These are phyloP conservation scores for Solanum hybrid DNA, from an alignment of 305 asterid species.

Conservation along the genomic window DNA sequence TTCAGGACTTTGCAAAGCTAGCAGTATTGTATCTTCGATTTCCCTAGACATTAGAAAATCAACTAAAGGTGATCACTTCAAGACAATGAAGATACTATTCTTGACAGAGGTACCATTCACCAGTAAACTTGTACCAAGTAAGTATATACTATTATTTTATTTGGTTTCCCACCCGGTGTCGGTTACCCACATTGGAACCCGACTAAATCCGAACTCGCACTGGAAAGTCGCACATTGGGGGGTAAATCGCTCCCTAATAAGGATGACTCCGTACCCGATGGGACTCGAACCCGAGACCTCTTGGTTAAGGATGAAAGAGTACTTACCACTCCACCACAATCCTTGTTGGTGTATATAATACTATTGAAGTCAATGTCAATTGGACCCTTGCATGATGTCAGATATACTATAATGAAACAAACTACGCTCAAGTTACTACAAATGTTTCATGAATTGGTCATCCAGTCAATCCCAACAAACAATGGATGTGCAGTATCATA, in stretches of 20 bases:
- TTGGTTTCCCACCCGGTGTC: not conserved
- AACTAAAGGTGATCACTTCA: not conserved
- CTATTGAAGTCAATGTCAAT: not conserved
- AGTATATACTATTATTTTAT: not conserved
- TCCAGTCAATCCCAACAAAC: not conserved
- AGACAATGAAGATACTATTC: not conserved
- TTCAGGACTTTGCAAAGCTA: slow-evolving; percentile 87
- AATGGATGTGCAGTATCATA: not conserved
- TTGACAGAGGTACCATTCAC: not conserved
- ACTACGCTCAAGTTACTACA: not conserved
- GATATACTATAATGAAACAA: not conserved
- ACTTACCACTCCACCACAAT: not conserved
- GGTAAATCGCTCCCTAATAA: not conserved
- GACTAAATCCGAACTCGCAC: not conserved
- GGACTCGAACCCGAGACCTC: not conserved
- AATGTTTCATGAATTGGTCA: not conserved
- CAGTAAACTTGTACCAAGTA: not conserved
- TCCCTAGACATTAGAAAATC: slow-evolving; percentile 36
- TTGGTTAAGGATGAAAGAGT: not conserved
- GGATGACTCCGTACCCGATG: not conserved
- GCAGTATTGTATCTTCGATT: slow-evolving; percentile 81
- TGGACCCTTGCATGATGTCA: not conserved
- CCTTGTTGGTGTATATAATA: not conserved
- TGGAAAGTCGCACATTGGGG: not conserved
- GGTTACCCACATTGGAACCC: not conserved